Base-by-base conservation (phyloP, 2,329 filamentous ascomycete genomes). In the Samsoniella hepiali region DNA sequence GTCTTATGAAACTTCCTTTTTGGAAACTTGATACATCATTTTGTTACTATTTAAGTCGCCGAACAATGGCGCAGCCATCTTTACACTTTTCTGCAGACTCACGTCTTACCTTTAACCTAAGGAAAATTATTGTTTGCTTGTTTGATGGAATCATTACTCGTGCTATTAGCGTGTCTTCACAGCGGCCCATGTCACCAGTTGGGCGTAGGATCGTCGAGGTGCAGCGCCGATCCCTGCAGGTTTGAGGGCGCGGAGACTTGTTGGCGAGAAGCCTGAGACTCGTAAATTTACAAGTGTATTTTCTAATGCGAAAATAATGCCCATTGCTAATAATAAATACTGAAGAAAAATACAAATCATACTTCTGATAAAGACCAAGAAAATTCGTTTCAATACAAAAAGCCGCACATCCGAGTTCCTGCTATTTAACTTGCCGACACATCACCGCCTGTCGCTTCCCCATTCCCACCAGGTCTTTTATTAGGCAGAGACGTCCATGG, bases 401-500 rank as follows among this genome's bases (percentile, higher is more conserved):
- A 9, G 17, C 4, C 7, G 10, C 45, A 15, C 47, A 50, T 27
- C 31, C 13, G 9, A 15, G 13, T n/a, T 15, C 34, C 29, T 17
- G 13, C n/a, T 31, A 29, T 47, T 29, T 10, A 15, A 34, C 29
- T 22, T 58, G 40, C 40, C 11, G 15, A 36, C 40, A 34, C n/a
- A 45, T 58, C 44, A 58, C 56, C 55, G 31, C 44, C 15, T 22
- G 13, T 44, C 38, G 36, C 11, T 8, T 10, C 15, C 27, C 3
- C 22, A 27, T 32, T 31, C 44, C 32, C 27, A 13, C 34, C 40
- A 42, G 29, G 29, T n/a, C 10, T 54, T 27, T 27, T 27, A 22
- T 49, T 8, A 59, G 9, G 17, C 57, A 51, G 57, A 59, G 36
- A 59, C 36, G 5, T 59, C 47, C 47, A 59, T 59, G 29, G 58